phyloP scores from a whole-genome alignment of 2,329 filamentous ascomycete genomes.

The Thielaviopsis populi region DNA sequence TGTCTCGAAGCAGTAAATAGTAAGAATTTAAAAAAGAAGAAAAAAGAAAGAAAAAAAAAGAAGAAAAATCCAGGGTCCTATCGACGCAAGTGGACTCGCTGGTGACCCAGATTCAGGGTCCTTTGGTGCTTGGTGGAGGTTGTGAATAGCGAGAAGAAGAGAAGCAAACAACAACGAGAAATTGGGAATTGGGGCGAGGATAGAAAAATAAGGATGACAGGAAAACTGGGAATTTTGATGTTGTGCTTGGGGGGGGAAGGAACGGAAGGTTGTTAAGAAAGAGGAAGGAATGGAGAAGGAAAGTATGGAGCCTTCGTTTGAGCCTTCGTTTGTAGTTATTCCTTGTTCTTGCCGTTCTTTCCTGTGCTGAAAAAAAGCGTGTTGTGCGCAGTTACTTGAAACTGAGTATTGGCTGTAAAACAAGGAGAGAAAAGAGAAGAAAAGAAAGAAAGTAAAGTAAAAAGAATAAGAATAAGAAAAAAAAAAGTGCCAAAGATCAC shows the following conservation, averaged over 20 bases:
- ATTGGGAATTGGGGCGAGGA: too few relatives aligned
- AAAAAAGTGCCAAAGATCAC: not conserved
- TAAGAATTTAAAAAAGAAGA: too few relatives aligned
- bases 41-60: not conserved
- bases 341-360: not conserved
- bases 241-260: not conserved
- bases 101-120: not conserved
- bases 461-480: not conserved
- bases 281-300: constrained; percentile 4
- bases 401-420: not conserved
- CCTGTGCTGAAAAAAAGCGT: not conserved
- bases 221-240: not conserved
- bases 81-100: not conserved
- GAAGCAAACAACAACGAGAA: too few relatives aligned
- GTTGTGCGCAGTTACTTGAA: constrained; percentile 2
- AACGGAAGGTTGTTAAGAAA: not conserved
- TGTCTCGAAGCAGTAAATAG: not conserved
- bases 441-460: not conserved
- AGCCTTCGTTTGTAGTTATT: not conserved
- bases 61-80: not conserved
- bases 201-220: not conserved
- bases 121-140: not conserved
- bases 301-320: not conserved
- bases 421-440: not conserved
- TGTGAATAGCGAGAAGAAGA: too few relatives aligned